phyloP scores from a whole-genome alignment of 495 filamentous ascomycete species.

The Xylaria acuta region DNA sequence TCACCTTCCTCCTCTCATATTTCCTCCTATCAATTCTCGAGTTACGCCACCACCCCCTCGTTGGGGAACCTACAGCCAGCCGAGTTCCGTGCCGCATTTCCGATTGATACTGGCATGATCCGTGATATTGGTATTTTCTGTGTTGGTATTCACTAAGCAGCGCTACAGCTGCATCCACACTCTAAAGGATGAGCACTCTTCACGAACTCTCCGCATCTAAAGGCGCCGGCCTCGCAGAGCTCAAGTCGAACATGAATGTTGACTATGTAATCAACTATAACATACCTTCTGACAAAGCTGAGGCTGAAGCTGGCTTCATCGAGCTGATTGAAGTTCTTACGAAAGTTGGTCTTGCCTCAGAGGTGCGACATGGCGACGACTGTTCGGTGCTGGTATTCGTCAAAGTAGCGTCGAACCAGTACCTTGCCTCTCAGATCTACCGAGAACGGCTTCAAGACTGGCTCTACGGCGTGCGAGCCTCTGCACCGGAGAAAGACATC shows the following conservation, averaged over 20 bases:
- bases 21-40: not conserved
- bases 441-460: conserved; percentile 87
- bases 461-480: conserved; percentile 86
- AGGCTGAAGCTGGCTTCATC: conserved; percentile 74
- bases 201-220: conserved; percentile 39
- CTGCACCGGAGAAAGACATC: conserved; percentile 78
- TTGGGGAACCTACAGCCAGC: not conserved
- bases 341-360: conserved; percentile 77
- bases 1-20: not conserved
- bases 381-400: conserved; percentile 83
- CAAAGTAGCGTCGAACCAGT: conserved; percentile 70
- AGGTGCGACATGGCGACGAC: conserved; percentile 81
- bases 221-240: conserved; percentile 37
- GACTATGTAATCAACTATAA: conserved; percentile 92
- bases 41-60: not conserved
- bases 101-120: not conserved
- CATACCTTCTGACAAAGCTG: conserved; percentile 66
- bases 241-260: conserved; percentile 59
- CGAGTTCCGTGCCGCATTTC: conserved; percentile 7
- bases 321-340: conserved; percentile 75
- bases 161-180: not conserved
- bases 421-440: conserved; percentile 69
- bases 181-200: conserved; percentile 43
- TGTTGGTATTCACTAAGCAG: conserved; percentile 1
- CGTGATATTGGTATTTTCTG: not conserved